Evolutionary conservation across 257 asterid genomes (phyloP).

Genomic region (Capsicum chinense): DNA sequence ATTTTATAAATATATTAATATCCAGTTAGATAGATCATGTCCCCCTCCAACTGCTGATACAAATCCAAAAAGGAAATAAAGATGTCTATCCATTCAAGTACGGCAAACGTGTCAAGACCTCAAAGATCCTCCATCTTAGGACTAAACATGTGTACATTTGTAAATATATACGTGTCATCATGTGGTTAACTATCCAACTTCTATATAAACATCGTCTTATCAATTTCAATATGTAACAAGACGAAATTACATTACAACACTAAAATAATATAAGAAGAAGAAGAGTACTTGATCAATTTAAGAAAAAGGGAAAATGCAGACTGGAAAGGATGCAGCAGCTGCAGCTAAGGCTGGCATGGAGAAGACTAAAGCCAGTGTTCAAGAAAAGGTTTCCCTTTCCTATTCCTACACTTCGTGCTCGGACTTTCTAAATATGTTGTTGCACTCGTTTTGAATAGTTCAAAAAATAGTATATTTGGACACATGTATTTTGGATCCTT

Average conservation of each 20-base stretch:
- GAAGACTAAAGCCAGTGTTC: constrained; percentile 56
- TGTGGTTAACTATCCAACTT: no score
- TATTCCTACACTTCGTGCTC: no score
- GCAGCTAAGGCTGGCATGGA: constrained; percentile 70
- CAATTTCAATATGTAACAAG: neutral
- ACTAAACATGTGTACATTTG: neutral
- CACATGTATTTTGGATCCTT: no score
- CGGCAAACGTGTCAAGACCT: neutral
- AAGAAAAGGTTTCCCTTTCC: constrained; percentile 35
- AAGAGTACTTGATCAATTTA: neutral
- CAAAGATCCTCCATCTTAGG: neutral
- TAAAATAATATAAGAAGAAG: neutral
- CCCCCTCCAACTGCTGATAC: neutral
- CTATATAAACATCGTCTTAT: neutral
- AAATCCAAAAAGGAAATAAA: neutral
- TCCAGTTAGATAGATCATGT: no score
- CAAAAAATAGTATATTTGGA: no score
- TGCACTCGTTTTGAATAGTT: no score
- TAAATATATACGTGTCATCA: neutral
- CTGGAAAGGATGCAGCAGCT: constrained; percentile 54
- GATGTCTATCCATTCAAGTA: neutral
- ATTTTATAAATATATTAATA: no score
- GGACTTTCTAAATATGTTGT: no score
- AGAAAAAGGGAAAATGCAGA: constrained; percentile 43
- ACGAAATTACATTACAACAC: no score